These are phyloP conservation scores for Saraca asoca DNA, from an alignment of 331 rosid genomes.

Conservation along the genomic window DNA sequence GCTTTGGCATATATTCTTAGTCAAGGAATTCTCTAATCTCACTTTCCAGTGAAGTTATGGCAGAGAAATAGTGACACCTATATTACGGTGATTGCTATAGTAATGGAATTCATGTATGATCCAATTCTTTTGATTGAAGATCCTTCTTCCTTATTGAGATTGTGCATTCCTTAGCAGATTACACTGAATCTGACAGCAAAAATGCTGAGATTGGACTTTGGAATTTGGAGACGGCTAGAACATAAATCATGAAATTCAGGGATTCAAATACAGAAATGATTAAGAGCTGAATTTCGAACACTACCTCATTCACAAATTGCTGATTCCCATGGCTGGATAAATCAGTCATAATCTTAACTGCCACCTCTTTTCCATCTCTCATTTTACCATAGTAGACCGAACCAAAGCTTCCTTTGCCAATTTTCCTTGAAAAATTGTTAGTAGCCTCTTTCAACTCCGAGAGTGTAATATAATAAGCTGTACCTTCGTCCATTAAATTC, in stretches of 20 bases:
- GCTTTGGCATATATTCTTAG: background rate
- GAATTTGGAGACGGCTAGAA: background rate
- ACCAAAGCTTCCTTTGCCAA: conserved; percentile 96
- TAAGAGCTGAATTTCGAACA: conserved; percentile 25
- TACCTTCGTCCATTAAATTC: conserved; percentile 76
- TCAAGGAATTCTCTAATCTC: conserved; percentile 19
- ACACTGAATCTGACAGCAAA: background rate
- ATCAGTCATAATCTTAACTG: conserved; percentile 93
- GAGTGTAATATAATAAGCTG: conserved; percentile 69
- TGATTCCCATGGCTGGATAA: conserved; percentile 72
- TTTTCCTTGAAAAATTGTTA: conserved; percentile 62
- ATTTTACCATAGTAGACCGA: conserved; percentile 88
- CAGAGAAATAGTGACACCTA: background rate
- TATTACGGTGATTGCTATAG: background rate
- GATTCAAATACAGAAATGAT: conserved; percentile 28
- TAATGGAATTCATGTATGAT: conserved; percentile 8
- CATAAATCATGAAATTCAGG: background rate
- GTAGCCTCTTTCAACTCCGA: conserved; percentile 85
- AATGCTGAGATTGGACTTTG: background rate
- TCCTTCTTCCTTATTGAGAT: background rate
- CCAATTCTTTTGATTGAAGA: conserved; percentile 14
- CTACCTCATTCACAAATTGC: conserved; percentile 88
- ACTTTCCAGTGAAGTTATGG: conserved; percentile 4
- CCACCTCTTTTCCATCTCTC: conserved; percentile 91
- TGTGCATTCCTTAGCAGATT: background rate